These are phyloP conservation scores for Furcasterigmium sp. DNA, from an alignment of 2,329 filamentous ascomycete species.

Conservation along the genomic window DNA sequence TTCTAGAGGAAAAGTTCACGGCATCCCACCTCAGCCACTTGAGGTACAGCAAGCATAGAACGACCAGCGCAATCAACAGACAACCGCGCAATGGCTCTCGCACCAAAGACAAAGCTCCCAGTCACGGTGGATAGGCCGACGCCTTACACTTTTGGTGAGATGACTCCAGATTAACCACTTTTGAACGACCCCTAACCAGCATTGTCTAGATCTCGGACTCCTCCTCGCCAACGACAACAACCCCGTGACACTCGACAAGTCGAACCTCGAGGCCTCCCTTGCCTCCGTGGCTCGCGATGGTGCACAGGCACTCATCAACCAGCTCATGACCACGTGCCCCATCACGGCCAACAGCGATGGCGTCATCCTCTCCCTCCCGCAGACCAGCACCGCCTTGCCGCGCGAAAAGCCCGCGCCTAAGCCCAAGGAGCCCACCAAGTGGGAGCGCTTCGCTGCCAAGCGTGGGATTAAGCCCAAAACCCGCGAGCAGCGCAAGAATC, in stretches of 20 bases:
- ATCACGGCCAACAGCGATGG: conserved; percentile 64
- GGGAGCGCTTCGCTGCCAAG: conserved; percentile 94
- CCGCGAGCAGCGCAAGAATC: conserved; percentile 66
- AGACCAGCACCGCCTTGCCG: conserved; percentile 65
- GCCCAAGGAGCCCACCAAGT: conserved; percentile 80
- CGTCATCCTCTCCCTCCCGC: conserved; percentile 75
- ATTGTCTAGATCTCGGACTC: conserved; percentile 64
- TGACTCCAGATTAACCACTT: no score
- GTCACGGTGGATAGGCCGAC: conserved; percentile 74
- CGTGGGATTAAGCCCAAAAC: conserved; percentile 93
- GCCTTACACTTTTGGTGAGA: conserved; percentile 68
- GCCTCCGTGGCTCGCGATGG: conserved; percentile 76
- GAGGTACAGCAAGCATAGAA: conserved; percentile 1
- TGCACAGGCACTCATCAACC: conserved; percentile 88
- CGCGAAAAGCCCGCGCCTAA: conserved; percentile 88
- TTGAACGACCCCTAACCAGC: not conserved
- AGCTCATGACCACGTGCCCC: conserved; percentile 83
- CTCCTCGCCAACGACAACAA: conserved; percentile 85
- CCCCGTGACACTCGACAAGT: conserved; percentile 56
- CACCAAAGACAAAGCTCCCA: conserved; percentile 45
- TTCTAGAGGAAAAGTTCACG: conserved; percentile 13
- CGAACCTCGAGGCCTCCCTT: conserved; percentile 61
- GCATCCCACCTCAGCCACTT: conserved; percentile 4
- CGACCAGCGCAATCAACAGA: conserved; percentile 7
- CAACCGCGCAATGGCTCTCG: conserved; percentile 25